Base-by-base conservation (phyloP, 495 filamentous ascomycete genomes). In the Eremomyces bilateralis region DNA sequence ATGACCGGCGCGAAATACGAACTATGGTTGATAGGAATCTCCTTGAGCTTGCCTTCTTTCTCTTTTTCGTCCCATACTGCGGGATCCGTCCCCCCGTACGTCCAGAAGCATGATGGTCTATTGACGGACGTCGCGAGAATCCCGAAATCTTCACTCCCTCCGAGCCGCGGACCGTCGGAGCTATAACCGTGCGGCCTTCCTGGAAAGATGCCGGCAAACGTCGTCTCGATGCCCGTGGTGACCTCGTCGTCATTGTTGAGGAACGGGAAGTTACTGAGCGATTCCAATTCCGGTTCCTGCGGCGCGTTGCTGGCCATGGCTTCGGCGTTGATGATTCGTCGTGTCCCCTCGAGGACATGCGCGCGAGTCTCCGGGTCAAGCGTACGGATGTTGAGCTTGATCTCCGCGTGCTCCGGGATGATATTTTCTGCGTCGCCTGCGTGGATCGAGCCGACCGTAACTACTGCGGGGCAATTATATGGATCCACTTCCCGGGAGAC, bases 361-460 rank as follows among this genome's bases (percentile, higher is more conserved):
- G 6, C 8, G 6, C 24, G 6, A 6, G 24, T 27, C 8, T 27
- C 24, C 13, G 6, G 1, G 45, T 53, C 60, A 8, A 58, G 50
- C 15, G 57, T 50, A 8, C 65, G 47, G 17, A 64, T 56, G 36
- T 67, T 61, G 4, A 69, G 21, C 4, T 52, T 55, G 11, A 70
- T 50, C 21, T 58, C 56, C 0, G 63, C 64, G 2, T 46, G 29
- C 33, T 65, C 65, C 0, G 55, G 34, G 21, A 70, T 66, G 29
- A 70, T 49, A 34, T 69, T 70, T 42, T 65, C 64, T 3, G 61
- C 53, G 39, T 60, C 49, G 0, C 65, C 65, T 0, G 59, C 61
- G 22, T 66, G 60, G 11, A 69, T 40, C 38, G 54, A 58, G 11
- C 60, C 61, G 4, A 65, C 61, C 1, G 65, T 67, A 20, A 69